A percentile compares a stretch with the other conserved stretches of the same genome.
These are phyloP conservation scores for Aspergillus pseudotamarii DNA, from an alignment of 2,329 filamentous ascomycete genomes.

Conservation along the genomic window DNA sequence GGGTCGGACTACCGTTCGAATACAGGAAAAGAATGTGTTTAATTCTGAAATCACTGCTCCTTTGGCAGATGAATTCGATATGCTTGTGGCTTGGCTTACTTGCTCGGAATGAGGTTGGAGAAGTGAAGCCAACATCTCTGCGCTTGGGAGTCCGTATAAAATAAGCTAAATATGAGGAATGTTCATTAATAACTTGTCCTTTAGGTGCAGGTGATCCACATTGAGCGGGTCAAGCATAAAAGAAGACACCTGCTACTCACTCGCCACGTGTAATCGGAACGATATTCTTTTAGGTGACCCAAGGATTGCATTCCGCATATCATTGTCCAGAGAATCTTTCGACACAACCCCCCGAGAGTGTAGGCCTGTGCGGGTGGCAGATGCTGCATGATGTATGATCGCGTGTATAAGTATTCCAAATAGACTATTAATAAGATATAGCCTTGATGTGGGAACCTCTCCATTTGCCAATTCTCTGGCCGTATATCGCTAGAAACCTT, in stretches of 20 bases:
- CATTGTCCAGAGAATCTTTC: background rate
- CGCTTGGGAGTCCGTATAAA: background rate
- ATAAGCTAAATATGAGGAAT: background rate
- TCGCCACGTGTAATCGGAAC: background rate
- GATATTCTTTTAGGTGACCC: background rate
- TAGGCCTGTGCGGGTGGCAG: background rate
- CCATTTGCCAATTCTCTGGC: background rate
- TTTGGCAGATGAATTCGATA: background rate
- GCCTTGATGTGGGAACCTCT: background rate
- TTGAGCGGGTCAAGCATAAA: background rate
- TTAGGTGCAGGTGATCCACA: background rate
- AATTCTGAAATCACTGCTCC: background rate
- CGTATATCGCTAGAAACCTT: background rate
- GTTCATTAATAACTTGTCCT: background rate
- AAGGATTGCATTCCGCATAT: background rate
- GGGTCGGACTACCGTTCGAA: background rate
- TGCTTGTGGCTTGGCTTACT: background rate
- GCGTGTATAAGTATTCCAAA: background rate
- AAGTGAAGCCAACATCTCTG: background rate
- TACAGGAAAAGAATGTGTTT: background rate
- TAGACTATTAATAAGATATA: background rate
- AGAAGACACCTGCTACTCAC: background rate
- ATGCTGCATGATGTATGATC: background rate
- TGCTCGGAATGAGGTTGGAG: background rate
- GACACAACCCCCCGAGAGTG: background rate